Evolutionary conservation across 371 early-diverging fungal species (phyloP).

Genomic region (Dichotomocladium elegans): DNA sequence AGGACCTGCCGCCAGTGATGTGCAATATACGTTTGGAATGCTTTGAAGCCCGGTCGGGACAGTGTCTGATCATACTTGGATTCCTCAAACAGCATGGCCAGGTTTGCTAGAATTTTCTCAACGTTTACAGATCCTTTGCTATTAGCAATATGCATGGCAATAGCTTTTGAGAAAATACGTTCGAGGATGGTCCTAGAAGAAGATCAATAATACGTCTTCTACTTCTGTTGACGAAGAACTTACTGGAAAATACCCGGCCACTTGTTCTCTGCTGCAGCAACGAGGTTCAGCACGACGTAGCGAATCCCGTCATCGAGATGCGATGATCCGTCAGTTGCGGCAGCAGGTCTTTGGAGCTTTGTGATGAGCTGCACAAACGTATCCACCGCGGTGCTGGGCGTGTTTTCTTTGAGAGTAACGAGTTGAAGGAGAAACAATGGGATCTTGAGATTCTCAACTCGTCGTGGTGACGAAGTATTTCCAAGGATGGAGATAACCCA

Average conservation of each 20-base stretch:
- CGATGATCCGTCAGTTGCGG: conserved; percentile 11
- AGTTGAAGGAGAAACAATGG: conserved; percentile 35
- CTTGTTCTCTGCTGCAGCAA: conserved; percentile 30
- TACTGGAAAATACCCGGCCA: conserved; percentile 41
- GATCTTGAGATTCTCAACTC: conserved; percentile 26
- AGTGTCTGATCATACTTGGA: not conserved
- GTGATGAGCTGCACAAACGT: conserved; percentile 32
- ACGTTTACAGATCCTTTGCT: conserved; percentile 32
- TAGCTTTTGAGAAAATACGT: conserved; percentile 35
- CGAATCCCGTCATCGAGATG: not conserved
- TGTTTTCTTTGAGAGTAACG: conserved; percentile 13
- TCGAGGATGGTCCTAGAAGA: conserved; percentile 22
- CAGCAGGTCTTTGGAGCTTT: conserved; percentile 13
- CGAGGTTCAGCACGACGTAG: conserved; percentile 25
- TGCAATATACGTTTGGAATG: conserved; percentile 28
- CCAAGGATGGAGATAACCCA: conserved; percentile 26
- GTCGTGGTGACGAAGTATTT: not conserved
- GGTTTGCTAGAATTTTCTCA: conserved; percentile 32
- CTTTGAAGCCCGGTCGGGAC: conserved; percentile 17
- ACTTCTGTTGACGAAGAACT: not conserved
- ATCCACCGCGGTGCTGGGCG: conserved; percentile 15
- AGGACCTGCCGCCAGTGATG: conserved; percentile 37
- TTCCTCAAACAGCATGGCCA: conserved; percentile 32
- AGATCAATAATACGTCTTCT: too few species aligned
- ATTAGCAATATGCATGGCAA: conserved; percentile 39